phyloP scores from a whole-genome alignment of 2,329 filamentous ascomycete species.

The Fusarium oligoseptatum region DNA sequence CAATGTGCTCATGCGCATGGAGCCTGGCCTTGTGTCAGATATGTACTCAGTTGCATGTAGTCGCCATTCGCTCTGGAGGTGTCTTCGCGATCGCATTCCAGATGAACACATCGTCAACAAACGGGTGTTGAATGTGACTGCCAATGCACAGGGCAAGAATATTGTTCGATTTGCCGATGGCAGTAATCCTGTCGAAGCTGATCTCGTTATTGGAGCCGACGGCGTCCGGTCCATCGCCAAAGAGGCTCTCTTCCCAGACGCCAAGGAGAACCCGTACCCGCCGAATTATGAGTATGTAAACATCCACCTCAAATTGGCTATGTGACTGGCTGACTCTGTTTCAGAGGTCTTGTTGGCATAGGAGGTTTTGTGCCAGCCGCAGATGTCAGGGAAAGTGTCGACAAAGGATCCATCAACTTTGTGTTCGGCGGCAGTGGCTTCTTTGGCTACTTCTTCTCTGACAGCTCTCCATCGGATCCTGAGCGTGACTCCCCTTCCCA shows the following conservation, averaged over 20 bases:
- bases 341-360: constrained; percentile 24
- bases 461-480: constrained; percentile 5
- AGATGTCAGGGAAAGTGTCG: constrained; percentile 7
- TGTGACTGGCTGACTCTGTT: background rate
- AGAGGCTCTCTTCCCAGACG: constrained; percentile 40
- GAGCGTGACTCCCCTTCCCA: constrained; percentile 22
- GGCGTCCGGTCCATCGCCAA: constrained; percentile 39
- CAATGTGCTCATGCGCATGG: constrained; percentile 33
- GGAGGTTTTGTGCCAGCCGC: constrained; percentile 11
- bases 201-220: constrained; percentile 46
- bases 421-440: constrained; percentile 22
- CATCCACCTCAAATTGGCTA: too few species aligned
- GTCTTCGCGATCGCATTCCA: constrained; percentile 39
- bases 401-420: constrained; percentile 28
- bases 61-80: constrained; percentile 43
- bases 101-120: constrained; percentile 37
- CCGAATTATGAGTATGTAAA: constrained; percentile 43
- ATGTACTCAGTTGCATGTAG: constrained; percentile 41
- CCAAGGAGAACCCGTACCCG: constrained; percentile 35
- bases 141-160: constrained; percentile 32
- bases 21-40: constrained; percentile 15
- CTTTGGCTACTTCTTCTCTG: constrained; percentile 21
- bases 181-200: constrained; percentile 35
- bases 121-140: constrained; percentile 32
- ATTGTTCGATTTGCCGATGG: constrained; percentile 40